Conservation (phyloP, 495 filamentous ascomycete genomes). For the Penicillium coffeae region DNA sequence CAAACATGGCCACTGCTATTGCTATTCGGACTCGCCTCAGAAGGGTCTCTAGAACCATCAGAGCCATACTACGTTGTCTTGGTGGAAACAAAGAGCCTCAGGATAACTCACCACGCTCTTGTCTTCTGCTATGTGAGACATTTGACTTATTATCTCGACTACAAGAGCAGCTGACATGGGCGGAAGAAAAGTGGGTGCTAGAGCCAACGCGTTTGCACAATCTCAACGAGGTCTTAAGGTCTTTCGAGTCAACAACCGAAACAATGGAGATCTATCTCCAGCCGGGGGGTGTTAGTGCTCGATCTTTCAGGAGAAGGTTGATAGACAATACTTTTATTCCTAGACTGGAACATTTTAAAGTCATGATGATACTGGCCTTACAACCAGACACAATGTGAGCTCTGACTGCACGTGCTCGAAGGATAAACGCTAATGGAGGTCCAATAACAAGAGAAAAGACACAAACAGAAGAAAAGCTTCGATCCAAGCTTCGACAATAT, state of each 20-base stretch:
- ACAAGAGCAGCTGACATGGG: conserved; percentile 24
- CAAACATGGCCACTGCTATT: conserved; percentile 17
- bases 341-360: conserved; percentile 29
- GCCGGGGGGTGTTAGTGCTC: conserved; percentile 28
- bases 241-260: conserved; percentile 21
- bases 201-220: conserved; percentile 13
- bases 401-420: no score
- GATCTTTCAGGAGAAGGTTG: conserved; percentile 26
- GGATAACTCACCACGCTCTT: conserved; percentile 14
- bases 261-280: conserved; percentile 32
- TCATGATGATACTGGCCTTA: conserved; percentile 24
- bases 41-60: conserved; percentile 11
- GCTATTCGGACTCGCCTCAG: conserved; percentile 13
- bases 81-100: conserved; percentile 13
- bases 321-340: conserved; percentile 26
- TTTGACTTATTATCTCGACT: conserved; percentile 22
- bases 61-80: conserved; percentile 20
- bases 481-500: conserved; percentile 10
- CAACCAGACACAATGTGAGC: conserved; percentile 28
- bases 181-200: conserved; percentile 26
- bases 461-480: conserved; percentile 13
- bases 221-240: conserved; percentile 19
- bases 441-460: conserved; percentile 17
- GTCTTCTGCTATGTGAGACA: conserved; percentile 10
- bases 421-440: not conserved